phyloP scores from a whole-genome alignment of 2,329 filamentous ascomycete species.

The Monascus ruber region DNA sequence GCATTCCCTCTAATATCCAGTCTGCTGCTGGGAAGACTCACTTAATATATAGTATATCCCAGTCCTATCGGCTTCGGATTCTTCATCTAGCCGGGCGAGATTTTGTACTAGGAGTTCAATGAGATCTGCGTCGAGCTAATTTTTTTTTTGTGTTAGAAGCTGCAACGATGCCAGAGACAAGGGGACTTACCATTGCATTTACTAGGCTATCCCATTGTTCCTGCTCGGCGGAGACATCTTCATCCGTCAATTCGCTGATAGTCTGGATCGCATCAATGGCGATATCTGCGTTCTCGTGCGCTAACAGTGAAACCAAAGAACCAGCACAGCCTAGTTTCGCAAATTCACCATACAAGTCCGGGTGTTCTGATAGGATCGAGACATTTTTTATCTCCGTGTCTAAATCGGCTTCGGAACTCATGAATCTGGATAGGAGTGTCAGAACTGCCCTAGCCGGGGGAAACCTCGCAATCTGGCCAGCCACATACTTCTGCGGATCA shows the following conservation, averaged over 20 bases:
- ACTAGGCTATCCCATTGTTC: conserved; percentile 72
- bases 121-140: conserved; percentile 31
- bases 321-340: conserved; percentile 59
- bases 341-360: conserved; percentile 72
- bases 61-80: conserved; percentile 57
- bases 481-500: conserved; percentile 57
- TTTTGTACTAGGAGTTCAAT: conserved; percentile 38
- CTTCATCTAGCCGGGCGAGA: conserved; percentile 69
- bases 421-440: conserved; percentile 41
- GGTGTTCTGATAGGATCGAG: conserved; percentile 76
- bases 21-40: conserved; percentile 8
- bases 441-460: too few relatives aligned
- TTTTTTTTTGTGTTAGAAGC: conserved; percentile 7
- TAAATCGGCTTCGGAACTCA: conserved; percentile 76
- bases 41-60: conserved; percentile 78
- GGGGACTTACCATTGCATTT: conserved; percentile 39
- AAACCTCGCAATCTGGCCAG: too few relatives aligned
- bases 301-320: conserved; percentile 68
- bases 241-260: conserved; percentile 80
- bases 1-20: neutral
- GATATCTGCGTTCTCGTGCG: conserved; percentile 95
- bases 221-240: conserved; percentile 73
- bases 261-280: conserved; percentile 86
- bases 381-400: conserved; percentile 79
- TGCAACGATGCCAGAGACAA: too few relatives aligned